These are phyloP conservation scores for Sextonia rubra DNA, from an alignment of 164 flowering plant species.

Conservation along the genomic window DNA sequence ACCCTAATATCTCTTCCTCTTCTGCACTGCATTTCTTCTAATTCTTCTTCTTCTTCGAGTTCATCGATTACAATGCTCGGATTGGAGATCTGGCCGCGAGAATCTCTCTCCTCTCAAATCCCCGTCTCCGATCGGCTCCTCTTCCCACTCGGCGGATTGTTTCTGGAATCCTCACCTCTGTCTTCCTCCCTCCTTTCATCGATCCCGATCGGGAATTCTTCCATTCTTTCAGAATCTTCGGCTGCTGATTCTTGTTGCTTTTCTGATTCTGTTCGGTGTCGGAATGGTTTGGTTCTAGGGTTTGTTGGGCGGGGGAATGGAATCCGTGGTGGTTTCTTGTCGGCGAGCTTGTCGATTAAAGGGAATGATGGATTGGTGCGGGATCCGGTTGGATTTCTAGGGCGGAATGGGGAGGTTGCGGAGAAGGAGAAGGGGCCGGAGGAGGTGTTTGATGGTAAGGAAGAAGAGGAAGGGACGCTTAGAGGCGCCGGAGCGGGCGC, in stretches of 20 bases:
- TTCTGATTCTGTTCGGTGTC: not conserved
- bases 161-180: slow-evolving; percentile 47
- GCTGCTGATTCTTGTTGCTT: slow-evolving; percentile 2
- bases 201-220: slow-evolving; percentile 17
- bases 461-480: slow-evolving; percentile 21
- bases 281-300: slow-evolving; percentile 16
- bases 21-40: not conserved
- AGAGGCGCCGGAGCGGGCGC: slow-evolving; percentile 35
- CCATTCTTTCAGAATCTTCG: no score
- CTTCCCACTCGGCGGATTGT: slow-evolving; percentile 38
- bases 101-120: slow-evolving; percentile 6
- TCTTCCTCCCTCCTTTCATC: slow-evolving; percentile 41
- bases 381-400: slow-evolving; percentile 29
- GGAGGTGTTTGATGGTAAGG: slow-evolving; percentile 10
- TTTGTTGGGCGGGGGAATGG: slow-evolving; percentile 12
- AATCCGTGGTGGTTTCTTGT: slow-evolving; percentile 28
- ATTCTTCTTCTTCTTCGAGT: not conserved
- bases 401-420: slow-evolving; percentile 19
- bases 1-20: not conserved
- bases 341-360: slow-evolving; percentile 51
- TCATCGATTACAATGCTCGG: slow-evolving; percentile 28
- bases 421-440: slow-evolving; percentile 14
- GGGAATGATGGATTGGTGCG: slow-evolving; percentile 27
- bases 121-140: not conserved
- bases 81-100: slow-evolving; percentile 17